Base-by-base conservation (phyloP, 805 yeast species). In the Candida montana region DNA sequence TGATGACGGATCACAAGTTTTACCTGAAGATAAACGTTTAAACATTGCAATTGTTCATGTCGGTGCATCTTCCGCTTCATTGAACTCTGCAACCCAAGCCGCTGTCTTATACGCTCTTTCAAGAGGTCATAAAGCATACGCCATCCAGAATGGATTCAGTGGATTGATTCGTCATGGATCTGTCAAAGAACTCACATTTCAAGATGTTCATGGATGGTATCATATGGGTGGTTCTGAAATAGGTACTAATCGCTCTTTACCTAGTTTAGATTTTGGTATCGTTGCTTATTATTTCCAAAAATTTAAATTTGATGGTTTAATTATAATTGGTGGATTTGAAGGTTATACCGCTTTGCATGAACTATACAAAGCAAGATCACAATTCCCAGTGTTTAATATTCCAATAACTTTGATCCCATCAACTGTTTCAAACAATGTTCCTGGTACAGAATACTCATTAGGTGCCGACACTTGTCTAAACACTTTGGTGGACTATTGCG, bases 51-150 rank as follows among this genome's bases (percentile, higher is more conserved):
- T 93, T 47, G 74, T 93, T 40, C 86, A 89, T 57, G 85, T 91
- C 34, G 99, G 99, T 53, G 99, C 99, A 1, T 96, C 99, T 19
- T 91, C 98, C 11, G 96, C 95, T 39, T 97, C 96, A 35, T 75
- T 93, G 80, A 93, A 93, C 59, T 79, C 93, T 47, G 96, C 96
- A 4, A 79, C 89, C 10, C 75, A 90, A 50, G 86, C 97, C n/a
- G 89, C 90, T 52, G 89, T 95, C 7, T 68, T 85, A 15, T 91
- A 87, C 70, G 82, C 95, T 65, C 69, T 90, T 64, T 80, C 95
- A 5, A 77, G 79, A 48, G 99, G 99, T 19, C 99, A 93, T 70
- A 77, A 70, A 32, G 85, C 95, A n/a, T 79, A 69, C 55, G 96
- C 96, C 27, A 85, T 93, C 51, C 83, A 85, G 63, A 91, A 93